These are phyloP conservation scores for Orbilia javanica DNA, from an alignment of 2,329 filamentous ascomycete species.

Conservation along the genomic window DNA sequence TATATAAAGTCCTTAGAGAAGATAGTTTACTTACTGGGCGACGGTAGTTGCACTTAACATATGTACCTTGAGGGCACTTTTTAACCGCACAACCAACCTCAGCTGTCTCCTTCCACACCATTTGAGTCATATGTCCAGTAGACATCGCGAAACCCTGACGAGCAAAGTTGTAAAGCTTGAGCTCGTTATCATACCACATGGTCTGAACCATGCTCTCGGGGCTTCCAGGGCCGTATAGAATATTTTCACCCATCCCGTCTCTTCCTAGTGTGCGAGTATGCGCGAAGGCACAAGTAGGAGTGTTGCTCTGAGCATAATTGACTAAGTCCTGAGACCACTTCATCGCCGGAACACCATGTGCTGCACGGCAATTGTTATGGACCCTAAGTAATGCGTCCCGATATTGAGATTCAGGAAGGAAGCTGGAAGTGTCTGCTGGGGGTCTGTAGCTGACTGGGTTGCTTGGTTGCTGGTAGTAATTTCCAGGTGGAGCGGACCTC, in stretches of 20 bases:
- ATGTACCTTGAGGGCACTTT: conserved; percentile 27
- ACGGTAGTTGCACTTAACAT: conserved; percentile 46
- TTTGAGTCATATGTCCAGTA: conserved; percentile 47
- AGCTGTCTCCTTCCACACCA: conserved; percentile 44
- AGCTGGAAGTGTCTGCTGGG: conserved; percentile 18
- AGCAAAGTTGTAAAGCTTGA: conserved; percentile 33
- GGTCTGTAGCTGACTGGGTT: conserved; percentile 22
- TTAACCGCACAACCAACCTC: conserved; percentile 35
- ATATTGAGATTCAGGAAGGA: conserved; percentile 29
- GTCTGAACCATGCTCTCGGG: conserved; percentile 21
- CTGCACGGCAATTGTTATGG: conserved; percentile 22
- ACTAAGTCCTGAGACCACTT: conserved; percentile 32
- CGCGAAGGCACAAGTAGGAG: conserved; percentile 16
- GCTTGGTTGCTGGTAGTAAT: conserved; percentile 8
- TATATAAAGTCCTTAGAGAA: neutral
- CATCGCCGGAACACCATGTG: conserved; percentile 18
- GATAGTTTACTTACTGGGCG: conserved; percentile 20
- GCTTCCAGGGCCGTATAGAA: neutral
- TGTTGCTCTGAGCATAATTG: conserved; percentile 36
- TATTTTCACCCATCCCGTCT: conserved; percentile 40
- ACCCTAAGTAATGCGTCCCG: conserved; percentile 33
- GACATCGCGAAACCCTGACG: conserved; percentile 19
- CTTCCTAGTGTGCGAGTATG: conserved; percentile 11
- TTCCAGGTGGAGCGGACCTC: conserved; percentile 3
- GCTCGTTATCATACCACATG: conserved; percentile 37